These are phyloP conservation scores for Trichophyton schoenleinii DNA, from an alignment of 2,329 filamentous ascomycete genomes.

Conservation along the genomic window DNA sequence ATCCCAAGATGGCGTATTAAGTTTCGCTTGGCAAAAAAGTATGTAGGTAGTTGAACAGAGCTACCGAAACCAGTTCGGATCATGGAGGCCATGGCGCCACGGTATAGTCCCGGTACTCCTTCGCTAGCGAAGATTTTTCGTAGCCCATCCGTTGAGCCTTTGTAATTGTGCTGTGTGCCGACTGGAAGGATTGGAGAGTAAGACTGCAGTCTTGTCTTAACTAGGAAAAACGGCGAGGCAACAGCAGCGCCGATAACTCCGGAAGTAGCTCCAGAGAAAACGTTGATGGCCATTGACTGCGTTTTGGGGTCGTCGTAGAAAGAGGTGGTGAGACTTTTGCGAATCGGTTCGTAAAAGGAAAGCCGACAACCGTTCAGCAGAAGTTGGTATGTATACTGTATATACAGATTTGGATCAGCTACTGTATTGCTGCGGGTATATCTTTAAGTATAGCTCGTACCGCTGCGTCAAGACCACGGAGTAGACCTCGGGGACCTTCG, in stretches of 20 bases:
- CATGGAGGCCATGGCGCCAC: conserved; percentile 87
- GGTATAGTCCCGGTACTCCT: conserved; percentile 70
- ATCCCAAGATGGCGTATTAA: conserved; percentile 72
- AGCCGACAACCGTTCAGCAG: conserved; percentile 91
- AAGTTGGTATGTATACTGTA: conserved; percentile 82
- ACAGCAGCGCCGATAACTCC: conserved; percentile 86
- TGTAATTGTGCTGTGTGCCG: conserved; percentile 91
- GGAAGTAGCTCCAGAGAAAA: conserved; percentile 79
- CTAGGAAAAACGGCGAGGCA: conserved; percentile 91
- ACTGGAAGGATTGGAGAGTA: conserved; percentile 87
- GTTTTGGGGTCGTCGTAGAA: conserved; percentile 60
- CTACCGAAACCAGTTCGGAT: conserved; percentile 91
- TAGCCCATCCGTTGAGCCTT: conserved; percentile 72
- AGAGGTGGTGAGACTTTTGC: conserved; percentile 54
- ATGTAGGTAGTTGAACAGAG: conserved; percentile 91
- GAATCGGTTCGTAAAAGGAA: conserved; percentile 94
- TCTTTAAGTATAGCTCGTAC: conserved; percentile 28
- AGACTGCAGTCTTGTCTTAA: conserved; percentile 92
- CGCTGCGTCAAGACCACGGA: conserved; percentile 79
- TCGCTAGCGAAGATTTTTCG: conserved; percentile 64
- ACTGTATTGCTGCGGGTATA: neutral
- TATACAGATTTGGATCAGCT: conserved; percentile 1
- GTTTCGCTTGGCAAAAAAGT: conserved; percentile 90
- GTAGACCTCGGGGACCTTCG: conserved; percentile 73
- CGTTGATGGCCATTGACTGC: conserved; percentile 82